These are phyloP conservation scores for Bruguiera hainesii DNA, from an alignment of 441 rosid species.

Conservation along the genomic window DNA sequence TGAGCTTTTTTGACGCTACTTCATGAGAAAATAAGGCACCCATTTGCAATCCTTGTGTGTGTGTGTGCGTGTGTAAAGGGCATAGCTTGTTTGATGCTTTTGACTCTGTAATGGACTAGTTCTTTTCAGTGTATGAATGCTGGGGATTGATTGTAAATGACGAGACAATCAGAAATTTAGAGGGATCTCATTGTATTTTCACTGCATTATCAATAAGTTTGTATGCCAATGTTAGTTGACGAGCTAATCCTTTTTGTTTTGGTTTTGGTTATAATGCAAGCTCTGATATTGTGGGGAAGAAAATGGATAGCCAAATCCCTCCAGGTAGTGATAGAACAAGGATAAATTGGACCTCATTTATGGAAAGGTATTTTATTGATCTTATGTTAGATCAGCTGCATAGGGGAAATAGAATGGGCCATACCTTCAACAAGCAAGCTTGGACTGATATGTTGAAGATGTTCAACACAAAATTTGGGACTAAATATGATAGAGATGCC, in stretches of 20 bases:
- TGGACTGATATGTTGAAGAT: slow-evolving; percentile 45
- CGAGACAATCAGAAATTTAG: not conserved
- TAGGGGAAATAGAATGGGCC: slow-evolving; percentile 55
- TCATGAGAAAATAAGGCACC: not conserved
- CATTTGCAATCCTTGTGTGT: not conserved
- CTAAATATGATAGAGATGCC: slow-evolving; percentile 42
- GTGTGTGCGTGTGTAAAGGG: not conserved
- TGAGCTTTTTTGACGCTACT: not conserved
- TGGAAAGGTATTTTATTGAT: slow-evolving; percentile 50
- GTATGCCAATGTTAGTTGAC: no score
- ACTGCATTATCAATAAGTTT: not conserved
- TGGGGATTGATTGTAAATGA: not conserved
- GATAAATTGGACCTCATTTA: slow-evolving; percentile 38
- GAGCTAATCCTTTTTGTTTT: not conserved
- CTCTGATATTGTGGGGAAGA: not conserved
- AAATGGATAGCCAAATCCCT: slow-evolving; percentile 32
- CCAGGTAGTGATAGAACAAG: slow-evolving; percentile 27
- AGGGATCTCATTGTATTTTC: not conserved
- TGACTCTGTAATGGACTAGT: not conserved
- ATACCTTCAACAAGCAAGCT: slow-evolving; percentile 57
- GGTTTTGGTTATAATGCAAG: not conserved
- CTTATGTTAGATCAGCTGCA: slow-evolving; percentile 55
- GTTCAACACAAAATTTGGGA: slow-evolving; percentile 47
- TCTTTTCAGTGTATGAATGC: not conserved
- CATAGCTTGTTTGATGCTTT: not conserved